Base-by-base conservation (phyloP, 2,329 filamentous ascomycete genomes). In the Hyphodiscus sp. region DNA sequence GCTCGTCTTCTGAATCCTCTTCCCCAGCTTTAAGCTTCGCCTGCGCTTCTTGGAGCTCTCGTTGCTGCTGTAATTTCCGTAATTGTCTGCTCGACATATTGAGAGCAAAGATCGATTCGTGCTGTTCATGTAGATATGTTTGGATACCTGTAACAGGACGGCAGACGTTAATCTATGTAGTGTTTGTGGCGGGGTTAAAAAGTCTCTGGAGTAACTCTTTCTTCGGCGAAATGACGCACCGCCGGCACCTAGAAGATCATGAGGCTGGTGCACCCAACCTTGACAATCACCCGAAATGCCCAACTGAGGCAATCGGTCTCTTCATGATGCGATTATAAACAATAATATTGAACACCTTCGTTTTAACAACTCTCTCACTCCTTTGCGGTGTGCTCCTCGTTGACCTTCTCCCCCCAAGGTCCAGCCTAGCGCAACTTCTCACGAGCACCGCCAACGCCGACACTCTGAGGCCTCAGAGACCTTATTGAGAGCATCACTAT, bases 31-130 rank as follows among this genome's bases (percentile, higher is more conserved):
- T 47, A 26, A 49, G 45, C 48, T 57, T 57, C 23, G 59, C 58
- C 23, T 62, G 57, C 49, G 68, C 63, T 18, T 26, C 4, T 8
- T 26, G 23, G 23, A 66, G 52, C 52, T 70, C 67, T 16, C 64
- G 58, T 51, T 67, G 67, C 54, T 68, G 62, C 53, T 67, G 67
- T 30, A 70, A 48, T 52, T 67, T 70, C 51, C 67, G 61, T 49
- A 70, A 54, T 50, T 69, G 67, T 50, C 67, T 60, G 52, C 63
- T 69, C 2, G 67, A 69, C 67, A 69, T 69, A 8, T 18, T 62
- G 48, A 26, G 20, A n/a, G 41, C 13, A 26, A 30, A 10, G 20
- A 47, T 16, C 16, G 33, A 15, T 29, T 26, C 23, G 23, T 8
- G 8, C 23, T 26, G 23, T 26, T 4, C 23, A 26, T 26, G 23